Base-by-base conservation (phyloP, 306 rosid genomes). In the Mimosa bimucronata region DNA sequence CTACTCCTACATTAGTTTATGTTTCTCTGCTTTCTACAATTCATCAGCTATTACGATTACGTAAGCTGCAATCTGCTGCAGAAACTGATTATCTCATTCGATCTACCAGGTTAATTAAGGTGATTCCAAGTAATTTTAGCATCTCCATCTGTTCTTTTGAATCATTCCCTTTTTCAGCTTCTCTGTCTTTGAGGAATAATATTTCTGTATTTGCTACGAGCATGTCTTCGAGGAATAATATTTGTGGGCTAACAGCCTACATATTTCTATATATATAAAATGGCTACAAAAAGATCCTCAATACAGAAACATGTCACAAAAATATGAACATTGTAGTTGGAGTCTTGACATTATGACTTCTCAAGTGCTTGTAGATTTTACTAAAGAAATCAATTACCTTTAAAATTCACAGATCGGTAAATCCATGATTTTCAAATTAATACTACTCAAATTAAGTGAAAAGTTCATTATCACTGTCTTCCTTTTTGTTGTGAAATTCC, bases 51-150 rank as follows among this genome's bases (percentile, higher is more conserved):
- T 2, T 31, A 31, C n/a, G 21, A 53, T 73, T 73, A 31, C n/a
- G 7, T 52, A 26, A 40, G 34, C 16, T 40, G 31, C 46, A 41
- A 74, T 58, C 46, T 60, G 58, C 58, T 61, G 7, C 5, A 42
- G 61, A 41, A 28, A 55, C 79, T 23, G 50, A 37, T 28, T 21
- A 74, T 55, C 72, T 30, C 40, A 9, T 77, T 67, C 28, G 55
- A 66, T 77, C 65, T 40, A 64, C 57, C 66, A 23, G 1, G 53
- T 34, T 1, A 44, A 34, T 37, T 55, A 74, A 68, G 76, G 81
- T 78, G 66, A 68, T 41, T 41, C 18, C 50, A 40, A n/a, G 16
- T 60, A 15, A 60, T 41, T 74, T 40, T 14, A 38, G 7, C 16
- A 13, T 58, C 21, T 37, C 42, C 40, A 18, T n/a, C 41, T 60